Conservation (phyloP, 2,329 filamentous ascomycete species). For the Stenocarpella maydis region DNA sequence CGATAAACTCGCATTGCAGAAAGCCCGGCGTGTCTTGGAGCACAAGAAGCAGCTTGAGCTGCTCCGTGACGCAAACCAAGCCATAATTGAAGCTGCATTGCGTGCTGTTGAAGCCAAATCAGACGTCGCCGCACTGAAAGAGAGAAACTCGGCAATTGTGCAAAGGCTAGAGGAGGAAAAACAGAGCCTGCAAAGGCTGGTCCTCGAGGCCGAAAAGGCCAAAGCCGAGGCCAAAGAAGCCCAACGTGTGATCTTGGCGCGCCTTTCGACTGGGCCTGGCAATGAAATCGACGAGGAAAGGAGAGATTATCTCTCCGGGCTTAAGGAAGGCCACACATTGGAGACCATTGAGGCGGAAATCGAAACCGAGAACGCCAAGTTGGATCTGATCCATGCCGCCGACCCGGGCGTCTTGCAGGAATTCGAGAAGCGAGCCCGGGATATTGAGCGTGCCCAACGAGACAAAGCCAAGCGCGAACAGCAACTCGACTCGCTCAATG, state of each 20-base stretch:
- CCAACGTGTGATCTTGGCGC: slow-evolving; percentile 49
- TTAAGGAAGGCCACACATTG: slow-evolving; percentile 59
- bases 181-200: slow-evolving; percentile 48
- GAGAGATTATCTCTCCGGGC: slow-evolving; percentile 51
- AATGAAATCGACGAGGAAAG: slow-evolving; percentile 44
- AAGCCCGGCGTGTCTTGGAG: slow-evolving; percentile 60
- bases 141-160: slow-evolving; percentile 69
- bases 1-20: slow-evolving; percentile 64
- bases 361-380: slow-evolving; percentile 73
- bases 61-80: slow-evolving; percentile 69
- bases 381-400: slow-evolving; percentile 82
- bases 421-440: slow-evolving; percentile 75
- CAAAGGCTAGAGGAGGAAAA: slow-evolving; percentile 57
- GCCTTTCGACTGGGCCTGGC: neutral
- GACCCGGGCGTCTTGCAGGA: slow-evolving; percentile 79
- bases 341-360: slow-evolving; percentile 79
- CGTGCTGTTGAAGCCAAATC: slow-evolving; percentile 82
- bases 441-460: slow-evolving; percentile 72
- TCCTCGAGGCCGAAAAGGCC: slow-evolving; percentile 47
- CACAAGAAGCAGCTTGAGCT: slow-evolving; percentile 67
- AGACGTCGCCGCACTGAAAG: slow-evolving; percentile 74
- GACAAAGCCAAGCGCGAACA: slow-evolving; percentile 63
- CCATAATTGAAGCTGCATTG: slow-evolving; percentile 74
- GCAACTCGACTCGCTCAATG: slow-evolving; percentile 63
- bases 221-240: slow-evolving; percentile 45